Evolutionary conservation across 139 green algal species (phyloP).

Genomic region (Yamagishiella unicocca): DNA sequence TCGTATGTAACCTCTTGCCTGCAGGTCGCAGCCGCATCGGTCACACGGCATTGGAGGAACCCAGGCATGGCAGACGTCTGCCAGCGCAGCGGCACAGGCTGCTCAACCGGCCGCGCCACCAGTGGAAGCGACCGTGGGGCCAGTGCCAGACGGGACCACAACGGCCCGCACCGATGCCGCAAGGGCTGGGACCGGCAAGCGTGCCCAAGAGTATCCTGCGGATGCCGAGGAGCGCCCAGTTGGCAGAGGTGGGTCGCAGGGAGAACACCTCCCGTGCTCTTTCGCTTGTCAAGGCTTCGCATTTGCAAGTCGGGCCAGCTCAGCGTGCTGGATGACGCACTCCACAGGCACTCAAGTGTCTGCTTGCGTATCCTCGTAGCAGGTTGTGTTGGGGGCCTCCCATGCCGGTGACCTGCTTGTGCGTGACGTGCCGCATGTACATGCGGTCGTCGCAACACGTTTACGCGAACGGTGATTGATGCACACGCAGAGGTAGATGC

Average conservation of each 20-base stretch:
- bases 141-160: background rate
- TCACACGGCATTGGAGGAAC: background rate
- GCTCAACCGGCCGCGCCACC: background rate
- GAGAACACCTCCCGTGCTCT: too few relatives aligned
- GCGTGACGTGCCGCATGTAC: too few relatives aligned
- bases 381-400: too few relatives aligned
- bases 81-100: background rate
- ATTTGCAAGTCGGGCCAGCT: too few relatives aligned
- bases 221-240: background rate
- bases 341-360: too few relatives aligned
- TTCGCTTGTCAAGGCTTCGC: too few relatives aligned
- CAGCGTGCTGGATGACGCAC: too few relatives aligned
- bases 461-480: too few relatives aligned
- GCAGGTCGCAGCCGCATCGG: conserved; percentile 9
- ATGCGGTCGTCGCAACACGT: too few relatives aligned
- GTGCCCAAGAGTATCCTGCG: background rate
- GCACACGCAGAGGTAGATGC: background rate
- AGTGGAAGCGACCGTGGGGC: background rate
- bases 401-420: too few relatives aligned
- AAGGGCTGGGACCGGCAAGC: background rate
- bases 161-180: background rate
- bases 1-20: background rate
- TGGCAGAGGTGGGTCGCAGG: background rate
- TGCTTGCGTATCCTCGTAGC: too few relatives aligned
- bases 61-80: background rate